Evolutionary conservation across 805 yeast genomes (phyloP).

Genomic region (Ogataea corticis): DNA sequence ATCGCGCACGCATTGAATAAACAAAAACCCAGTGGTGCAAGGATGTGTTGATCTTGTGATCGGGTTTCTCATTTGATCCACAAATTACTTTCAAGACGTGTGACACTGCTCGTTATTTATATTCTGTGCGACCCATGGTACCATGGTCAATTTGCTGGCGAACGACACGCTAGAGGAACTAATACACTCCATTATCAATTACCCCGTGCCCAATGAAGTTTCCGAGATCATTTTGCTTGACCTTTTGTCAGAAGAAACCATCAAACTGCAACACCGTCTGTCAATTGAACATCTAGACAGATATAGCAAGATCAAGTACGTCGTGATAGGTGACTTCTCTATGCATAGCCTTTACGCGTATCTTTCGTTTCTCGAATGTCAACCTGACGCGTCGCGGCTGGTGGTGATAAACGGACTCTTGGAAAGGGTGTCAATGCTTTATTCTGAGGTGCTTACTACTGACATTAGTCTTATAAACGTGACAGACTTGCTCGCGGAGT

Average conservation of each 20-base stretch:
- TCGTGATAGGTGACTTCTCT: slow-evolving; percentile 1
- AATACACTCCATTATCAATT: neutral
- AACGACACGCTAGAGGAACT: slow-evolving; percentile 7
- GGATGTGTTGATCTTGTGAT: neutral
- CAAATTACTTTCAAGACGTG: too few relatives aligned
- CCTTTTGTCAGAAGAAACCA: slow-evolving; percentile 5
- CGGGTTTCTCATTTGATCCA: too few relatives aligned
- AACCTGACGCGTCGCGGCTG: neutral
- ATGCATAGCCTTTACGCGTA: slow-evolving; percentile 9
- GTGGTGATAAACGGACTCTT: slow-evolving; percentile 29
- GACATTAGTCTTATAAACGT: slow-evolving; percentile 3
- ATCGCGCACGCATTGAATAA: slow-evolving; percentile 1
- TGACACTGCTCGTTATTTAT: neutral
- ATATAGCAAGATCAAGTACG: slow-evolving; percentile 8
- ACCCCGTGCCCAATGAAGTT: neutral
- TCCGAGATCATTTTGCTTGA: slow-evolving; percentile 7
- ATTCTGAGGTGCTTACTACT: slow-evolving; percentile 21
- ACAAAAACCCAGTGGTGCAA: neutral
- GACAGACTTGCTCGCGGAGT: slow-evolving; percentile 8
- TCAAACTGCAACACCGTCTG: slow-evolving; percentile 4
- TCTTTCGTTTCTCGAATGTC: slow-evolving; percentile 15
- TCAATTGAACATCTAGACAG: slow-evolving; percentile 10
- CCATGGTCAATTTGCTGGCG: slow-evolving; percentile 7
- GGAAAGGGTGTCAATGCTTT: slow-evolving; percentile 23
- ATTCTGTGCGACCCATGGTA: neutral